phyloP scores from a whole-genome alignment of 2,329 filamentous ascomycete species.

The Neospermospora avenae region DNA sequence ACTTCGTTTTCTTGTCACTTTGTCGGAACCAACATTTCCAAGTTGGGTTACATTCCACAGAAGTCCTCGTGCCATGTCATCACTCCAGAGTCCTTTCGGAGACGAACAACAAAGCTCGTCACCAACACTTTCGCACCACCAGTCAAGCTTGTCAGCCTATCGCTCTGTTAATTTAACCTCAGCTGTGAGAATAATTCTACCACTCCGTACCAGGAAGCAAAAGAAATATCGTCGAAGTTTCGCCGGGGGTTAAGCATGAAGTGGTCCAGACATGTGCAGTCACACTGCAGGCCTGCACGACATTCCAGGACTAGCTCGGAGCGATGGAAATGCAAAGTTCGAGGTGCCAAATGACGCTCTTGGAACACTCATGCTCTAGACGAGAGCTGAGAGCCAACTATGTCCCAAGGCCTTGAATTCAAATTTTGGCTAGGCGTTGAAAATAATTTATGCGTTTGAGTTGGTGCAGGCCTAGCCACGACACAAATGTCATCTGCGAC shows the following conservation, averaged over 20 bases:
- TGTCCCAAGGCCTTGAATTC: background rate
- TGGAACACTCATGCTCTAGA: slow-evolving; percentile 15
- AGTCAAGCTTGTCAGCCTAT: background rate
- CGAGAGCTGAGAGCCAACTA: background rate
- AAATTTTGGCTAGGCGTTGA: background rate
- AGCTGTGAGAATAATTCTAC: background rate
- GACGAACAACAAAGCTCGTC: background rate
- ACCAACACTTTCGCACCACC: background rate
- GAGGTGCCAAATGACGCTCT: slow-evolving; percentile 10
- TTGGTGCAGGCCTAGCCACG: background rate
- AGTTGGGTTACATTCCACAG: background rate
- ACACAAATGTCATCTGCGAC: background rate
- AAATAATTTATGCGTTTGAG: background rate
- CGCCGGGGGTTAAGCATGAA: background rate
- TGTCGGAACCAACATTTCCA: background rate
- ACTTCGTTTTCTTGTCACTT: background rate
- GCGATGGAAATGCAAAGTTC: slow-evolving; percentile 11
- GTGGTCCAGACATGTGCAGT: background rate
- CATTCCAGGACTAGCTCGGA: slow-evolving; percentile 7
- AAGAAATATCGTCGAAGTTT: background rate
- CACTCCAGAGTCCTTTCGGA: background rate
- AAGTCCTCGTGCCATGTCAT: background rate
- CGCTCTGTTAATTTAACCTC: background rate
- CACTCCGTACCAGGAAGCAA: background rate
- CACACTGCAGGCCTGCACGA: background rate